Conservation (phyloP, 1,139 yeast genomes). For the Blastobotrys illinoisensis region DNA sequence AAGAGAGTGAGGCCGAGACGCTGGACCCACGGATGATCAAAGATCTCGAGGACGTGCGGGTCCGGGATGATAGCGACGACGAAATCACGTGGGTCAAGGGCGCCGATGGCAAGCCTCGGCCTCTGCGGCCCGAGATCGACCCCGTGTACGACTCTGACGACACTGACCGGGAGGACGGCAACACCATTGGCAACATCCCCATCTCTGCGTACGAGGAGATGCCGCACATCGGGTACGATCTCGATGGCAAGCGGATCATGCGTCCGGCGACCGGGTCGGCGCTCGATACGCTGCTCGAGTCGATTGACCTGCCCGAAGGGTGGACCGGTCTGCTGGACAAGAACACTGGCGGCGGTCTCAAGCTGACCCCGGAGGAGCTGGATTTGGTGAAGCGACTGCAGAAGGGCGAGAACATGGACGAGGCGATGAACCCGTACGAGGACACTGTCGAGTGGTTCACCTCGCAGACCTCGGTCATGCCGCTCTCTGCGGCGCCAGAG, state of each 20-base stretch:
- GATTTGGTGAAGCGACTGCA: constrained; percentile 85
- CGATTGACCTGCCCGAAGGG: constrained; percentile 92
- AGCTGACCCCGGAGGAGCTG: constrained; percentile 81
- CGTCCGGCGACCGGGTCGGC: constrained; percentile 98
- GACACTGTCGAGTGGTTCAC: constrained; percentile 96
- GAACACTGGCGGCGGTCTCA: constrained; percentile 81
- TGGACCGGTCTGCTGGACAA: constrained; percentile 97
- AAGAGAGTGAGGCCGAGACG: constrained; percentile 21
- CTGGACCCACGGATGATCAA: constrained; percentile 18
- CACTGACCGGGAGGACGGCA: constrained; percentile 74
- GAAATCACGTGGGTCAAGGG: constrained; percentile 31
- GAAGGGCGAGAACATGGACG: constrained; percentile 78
- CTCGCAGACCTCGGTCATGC: constrained; percentile 79
- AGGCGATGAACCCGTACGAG: constrained; percentile 77
- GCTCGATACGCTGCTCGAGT: constrained; percentile 78
- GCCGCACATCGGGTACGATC: constrained; percentile 96
- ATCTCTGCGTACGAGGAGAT: constrained; percentile 89
- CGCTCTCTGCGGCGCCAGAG: constrained; percentile 88
- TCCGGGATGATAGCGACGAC: constrained; percentile 19
- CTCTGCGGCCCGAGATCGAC: constrained; percentile 80
- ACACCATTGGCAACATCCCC: constrained; percentile 92
- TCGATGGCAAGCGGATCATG: constrained; percentile 96
- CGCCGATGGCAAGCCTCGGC: constrained; percentile 76
- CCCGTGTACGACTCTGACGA: constrained; percentile 94
- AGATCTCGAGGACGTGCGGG: constrained; percentile 19